Evolutionary conservation across 495 filamentous ascomycete species (phyloP), one percentile per base, ranked within the genome.

Genomic region (Echria macrotheca): DNA sequence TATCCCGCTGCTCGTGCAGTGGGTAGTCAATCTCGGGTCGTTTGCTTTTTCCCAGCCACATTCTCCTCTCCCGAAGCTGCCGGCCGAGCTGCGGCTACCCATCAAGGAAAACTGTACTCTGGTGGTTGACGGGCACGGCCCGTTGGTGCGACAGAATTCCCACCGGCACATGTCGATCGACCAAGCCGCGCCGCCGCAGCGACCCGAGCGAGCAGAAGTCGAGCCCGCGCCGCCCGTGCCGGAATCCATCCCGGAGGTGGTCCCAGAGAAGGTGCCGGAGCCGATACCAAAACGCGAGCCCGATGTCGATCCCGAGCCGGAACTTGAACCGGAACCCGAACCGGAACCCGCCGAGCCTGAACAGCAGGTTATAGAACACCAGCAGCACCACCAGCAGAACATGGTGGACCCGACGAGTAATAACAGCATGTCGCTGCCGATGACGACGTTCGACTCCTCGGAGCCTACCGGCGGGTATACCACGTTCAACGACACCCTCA

Each of bases 1-100:
- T 25, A 44, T 55, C 10, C 24, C 45, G 10, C 22, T 53, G 22
- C 41, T 63, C 15, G 49, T 63, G 1, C 40, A 52, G 24, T 55
- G 52, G 40, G 52, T 44, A 28, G 47, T 49, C 12, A 21, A 14
- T 21, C 40, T 54, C 18, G 52, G 52, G 6, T 44, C 52, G 25
- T 24, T 17, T 4, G 44, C 52, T 5, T 49, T 29, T 15, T 38
- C 15, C 31, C 24, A 49, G 18, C 52, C 52, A 11, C 21, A 39
- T 17, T 52, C 42, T n/a, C 42, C 49, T 19, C 21, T 42, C 18
- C 36, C 36, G 7, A 43, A 51, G 15, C 31, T 51, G 14, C 39
- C 37, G 7, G 47, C 38, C 36, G 38, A 43, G n/a, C 23, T 44
- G 11, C 46, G 46, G n/a, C 29, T 44, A 5, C 29, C 40, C 6